These are phyloP conservation scores for Dendrostoma leiphaemia DNA, from an alignment of 2,329 filamentous ascomycete species.

Conservation along the genomic window DNA sequence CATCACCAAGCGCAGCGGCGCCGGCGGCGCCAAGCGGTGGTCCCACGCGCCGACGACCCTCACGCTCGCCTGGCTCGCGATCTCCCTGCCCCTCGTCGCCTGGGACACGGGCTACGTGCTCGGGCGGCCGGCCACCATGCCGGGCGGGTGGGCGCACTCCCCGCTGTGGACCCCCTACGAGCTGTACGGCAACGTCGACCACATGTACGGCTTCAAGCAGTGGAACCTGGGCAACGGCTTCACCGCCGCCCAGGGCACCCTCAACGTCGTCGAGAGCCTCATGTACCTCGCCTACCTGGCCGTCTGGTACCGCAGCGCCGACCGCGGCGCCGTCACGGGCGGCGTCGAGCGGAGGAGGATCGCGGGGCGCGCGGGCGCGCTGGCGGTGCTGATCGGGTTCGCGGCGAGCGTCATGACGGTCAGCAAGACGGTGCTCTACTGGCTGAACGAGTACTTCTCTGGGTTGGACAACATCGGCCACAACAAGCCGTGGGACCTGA, in stretches of 20 bases:
- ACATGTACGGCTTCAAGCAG: constrained; percentile 77
- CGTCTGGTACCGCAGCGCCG: constrained; percentile 30
- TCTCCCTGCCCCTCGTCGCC: constrained; percentile 74
- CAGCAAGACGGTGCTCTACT: constrained; percentile 61
- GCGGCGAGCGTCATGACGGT: constrained; percentile 58
- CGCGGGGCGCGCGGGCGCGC: constrained; percentile 40
- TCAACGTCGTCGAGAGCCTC: constrained; percentile 36
- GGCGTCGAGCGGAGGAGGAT: constrained; percentile 33
- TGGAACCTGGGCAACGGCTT: constrained; percentile 70
- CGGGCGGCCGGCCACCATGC: constrained; percentile 77
- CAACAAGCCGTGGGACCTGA: constrained; percentile 42
- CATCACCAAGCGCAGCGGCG: too few species aligned
- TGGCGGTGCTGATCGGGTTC: constrained; percentile 48
- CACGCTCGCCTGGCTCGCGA: constrained; percentile 66
- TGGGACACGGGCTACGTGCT: constrained; percentile 84
- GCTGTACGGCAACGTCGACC: constrained; percentile 76
- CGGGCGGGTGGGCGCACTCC: constrained; percentile 68
- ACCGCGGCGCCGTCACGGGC: constrained; percentile 20
- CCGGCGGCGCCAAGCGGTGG: constrained; percentile 28
- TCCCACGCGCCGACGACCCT: constrained; percentile 43
- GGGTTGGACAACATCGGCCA: constrained; percentile 58
- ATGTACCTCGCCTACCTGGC: constrained; percentile 32
- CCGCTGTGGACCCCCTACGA: constrained; percentile 76
- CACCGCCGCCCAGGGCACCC: constrained; percentile 67
- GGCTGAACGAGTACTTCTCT: constrained; percentile 56